phyloP scores from a whole-genome alignment of 768 basidiomycete genomes.

The Leccinum rimulosum region DNA sequence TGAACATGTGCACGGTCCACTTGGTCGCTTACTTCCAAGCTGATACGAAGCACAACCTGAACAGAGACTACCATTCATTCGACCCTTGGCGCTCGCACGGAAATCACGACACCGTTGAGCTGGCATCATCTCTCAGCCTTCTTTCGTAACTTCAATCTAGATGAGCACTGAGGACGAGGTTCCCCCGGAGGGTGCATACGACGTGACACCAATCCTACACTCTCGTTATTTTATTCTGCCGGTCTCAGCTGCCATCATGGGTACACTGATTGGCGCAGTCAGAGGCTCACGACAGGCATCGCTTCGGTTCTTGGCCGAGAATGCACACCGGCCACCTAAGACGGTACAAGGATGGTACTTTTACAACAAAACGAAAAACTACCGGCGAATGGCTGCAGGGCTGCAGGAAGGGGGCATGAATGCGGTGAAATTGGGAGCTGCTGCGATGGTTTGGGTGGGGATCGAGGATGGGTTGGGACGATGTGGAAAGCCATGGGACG shows the following conservation, averaged over 20 bases:
- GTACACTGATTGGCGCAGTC: conserved; percentile 68
- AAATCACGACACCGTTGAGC: background rate
- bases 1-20: background rate
- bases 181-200: conserved; percentile 18
- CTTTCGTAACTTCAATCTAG: background rate
- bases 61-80: background rate
- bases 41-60: background rate
- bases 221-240: conserved; percentile 63
- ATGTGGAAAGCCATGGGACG: conserved; percentile 34
- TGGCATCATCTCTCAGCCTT: background rate
- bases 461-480: conserved; percentile 44
- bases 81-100: background rate
- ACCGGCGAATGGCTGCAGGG: conserved; percentile 72
- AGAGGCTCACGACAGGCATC: conserved; percentile 70
- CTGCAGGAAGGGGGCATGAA: conserved; percentile 64
- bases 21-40: background rate
- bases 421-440: conserved; percentile 47
- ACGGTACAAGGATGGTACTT: conserved; percentile 93
- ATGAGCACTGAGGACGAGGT: conserved; percentile 19
- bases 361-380: conserved; percentile 96
- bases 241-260: conserved; percentile 55
- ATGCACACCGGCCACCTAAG: conserved; percentile 81
- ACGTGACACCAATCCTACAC: conserved; percentile 30
- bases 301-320: conserved; percentile 87
- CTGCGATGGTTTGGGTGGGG: conserved; percentile 48